Conservation (phyloP, 1,284 basidiomycete species). For the Trichosporon sp. region DNA sequence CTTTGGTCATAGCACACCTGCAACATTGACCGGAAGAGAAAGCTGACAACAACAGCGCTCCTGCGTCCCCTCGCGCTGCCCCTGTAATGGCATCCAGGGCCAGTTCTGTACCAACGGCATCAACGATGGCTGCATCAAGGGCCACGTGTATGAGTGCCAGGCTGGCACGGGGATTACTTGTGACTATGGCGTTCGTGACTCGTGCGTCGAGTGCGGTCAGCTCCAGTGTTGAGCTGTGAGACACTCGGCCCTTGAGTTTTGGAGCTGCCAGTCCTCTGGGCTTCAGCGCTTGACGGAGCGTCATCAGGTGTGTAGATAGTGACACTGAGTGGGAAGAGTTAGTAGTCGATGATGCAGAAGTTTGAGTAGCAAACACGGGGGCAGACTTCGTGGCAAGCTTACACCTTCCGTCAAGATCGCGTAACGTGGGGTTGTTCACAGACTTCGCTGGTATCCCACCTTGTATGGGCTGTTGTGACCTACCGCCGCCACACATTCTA, state of each 20-base stretch:
- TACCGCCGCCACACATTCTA: no score
- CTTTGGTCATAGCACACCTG: no score
- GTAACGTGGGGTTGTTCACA: no score
- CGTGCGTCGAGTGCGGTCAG: background rate
- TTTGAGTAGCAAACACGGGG: background rate
- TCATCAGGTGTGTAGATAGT: no score
- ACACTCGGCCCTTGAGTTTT: background rate
- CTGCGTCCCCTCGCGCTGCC: background rate
- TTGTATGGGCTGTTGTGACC: no score
- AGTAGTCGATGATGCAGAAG: background rate
- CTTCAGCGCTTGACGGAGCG: no score
- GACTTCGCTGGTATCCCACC: no score
- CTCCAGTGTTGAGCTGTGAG: background rate
- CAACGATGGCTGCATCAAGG: background rate
- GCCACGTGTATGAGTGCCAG: slow-evolving; percentile 3
- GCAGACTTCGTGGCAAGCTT: no score
- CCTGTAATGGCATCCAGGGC: slow-evolving; percentile 1
- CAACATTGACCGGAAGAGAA: no score
- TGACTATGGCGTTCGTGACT: background rate
- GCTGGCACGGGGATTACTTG: background rate
- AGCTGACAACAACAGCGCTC: background rate
- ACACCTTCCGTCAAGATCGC: no score
- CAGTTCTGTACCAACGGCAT: slow-evolving; percentile 2
- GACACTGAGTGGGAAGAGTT: background rate
- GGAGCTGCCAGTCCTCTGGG: no score